Evolutionary conservation across 495 filamentous ascomycete genomes (phyloP), one percentile per base, ranked within the genome.

Genomic region (Penicillium ochrochloron): DNA sequence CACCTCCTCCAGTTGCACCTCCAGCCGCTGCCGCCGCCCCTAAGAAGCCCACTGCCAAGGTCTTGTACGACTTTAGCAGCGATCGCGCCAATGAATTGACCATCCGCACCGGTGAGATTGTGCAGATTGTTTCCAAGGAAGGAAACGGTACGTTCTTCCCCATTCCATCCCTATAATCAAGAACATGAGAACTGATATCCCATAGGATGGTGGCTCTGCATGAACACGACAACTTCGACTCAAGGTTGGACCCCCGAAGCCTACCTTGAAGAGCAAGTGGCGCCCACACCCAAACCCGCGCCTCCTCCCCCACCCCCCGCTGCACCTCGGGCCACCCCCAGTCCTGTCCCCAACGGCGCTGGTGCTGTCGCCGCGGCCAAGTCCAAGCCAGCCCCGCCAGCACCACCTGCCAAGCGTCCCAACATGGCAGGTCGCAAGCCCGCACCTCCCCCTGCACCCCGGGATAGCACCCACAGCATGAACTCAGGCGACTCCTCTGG

Each of bases 221-320:
- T 92, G 77, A 89, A 85, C 68, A 75, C 75, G 54, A 80, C 86
- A 62, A 76, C 81, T 3, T 80, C 78, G 8, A 84, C 84, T 21
- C 90, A 96, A 78, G 96, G 93, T 44, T 99, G 95, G 95, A 88
- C 93, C 0, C 95, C 95, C 0, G 91, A 94, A 25, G 90, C 94
- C 35, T 99, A 98, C 69, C 88, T 99, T 8, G 89, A 97, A 73
- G 93, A 97, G 78, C 67, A 75, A 63, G 71, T 69, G 5, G 86
- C 90, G 66, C 74, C 75, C 17, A 68, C 78, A 50, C 67, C 78
- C 1, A 80, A 77, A 69, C 79, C 84, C 37, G 75, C 83, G 0
- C 81, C 88, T 35, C 84, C 88, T 2, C 84, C 87, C 10, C 85
- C 87, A 15, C 86, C 86, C 1, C 88, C 90, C 1, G 81, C 84